Base-by-base conservation (phyloP, 257 asterid species). In the Buddleja alternifolia region DNA sequence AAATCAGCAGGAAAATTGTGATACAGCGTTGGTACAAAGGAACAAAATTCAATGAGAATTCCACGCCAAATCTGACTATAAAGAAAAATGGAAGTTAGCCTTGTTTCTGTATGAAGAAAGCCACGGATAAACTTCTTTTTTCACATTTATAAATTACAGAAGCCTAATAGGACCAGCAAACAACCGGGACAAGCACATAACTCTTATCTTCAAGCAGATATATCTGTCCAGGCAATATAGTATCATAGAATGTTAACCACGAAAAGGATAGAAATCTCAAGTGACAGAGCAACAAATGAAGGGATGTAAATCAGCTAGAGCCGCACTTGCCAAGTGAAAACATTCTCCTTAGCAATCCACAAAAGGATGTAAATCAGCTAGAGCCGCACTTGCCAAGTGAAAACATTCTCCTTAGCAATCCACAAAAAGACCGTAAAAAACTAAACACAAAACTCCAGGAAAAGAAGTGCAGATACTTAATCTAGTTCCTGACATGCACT, bases 11-110 rank as follows among this genome's bases (percentile, higher is more conserved):
- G 14, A 60, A 24, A 12, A 16, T n/a, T 50, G 48, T 44, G 62
- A 57, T 67, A 58, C 21, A 24, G 56, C 29, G 4, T 2, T 8
- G 24, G 55, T 23, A 1, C 59, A 20, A 19, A n/a, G 41, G n/a
- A 36, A 10, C 10, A 40, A 32, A 48, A 52, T 6, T 10, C 44
- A 69, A 19, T 6, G 1, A 50, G 58, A 37, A 16, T 20, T 32
- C 10, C 32, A 51, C 4, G 48, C 59, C 59, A 29, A 61, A 21
- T 34, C 64, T 70, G 69, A 65, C 25, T 15, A n/a, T 15, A 45
- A 63, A 61, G 53, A 10, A 63, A 24, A n/a, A 25, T 25, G 44
- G 54, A 63, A 63, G 10, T 46, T 16, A 63, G 57, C 45, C 24
- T 24, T 12, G 17, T 41, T 21, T 19, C 24, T 61, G 53, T 41